These are phyloP conservation scores for Solanum clarkiae DNA, from an alignment of 257 asterid species.

Conservation along the genomic window DNA sequence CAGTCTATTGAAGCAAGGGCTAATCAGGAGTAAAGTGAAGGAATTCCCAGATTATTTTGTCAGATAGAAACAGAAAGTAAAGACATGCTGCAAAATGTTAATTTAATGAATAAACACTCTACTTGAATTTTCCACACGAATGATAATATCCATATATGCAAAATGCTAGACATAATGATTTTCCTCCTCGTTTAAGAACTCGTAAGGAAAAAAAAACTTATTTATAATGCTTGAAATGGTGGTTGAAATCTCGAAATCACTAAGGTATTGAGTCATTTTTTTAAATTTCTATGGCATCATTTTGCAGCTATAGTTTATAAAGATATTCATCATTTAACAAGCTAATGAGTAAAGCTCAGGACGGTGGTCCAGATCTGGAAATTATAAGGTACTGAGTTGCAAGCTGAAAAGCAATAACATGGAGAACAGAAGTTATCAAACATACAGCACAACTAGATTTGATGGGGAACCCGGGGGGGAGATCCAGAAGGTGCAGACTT, in stretches of 20 bases:
- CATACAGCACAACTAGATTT: background rate
- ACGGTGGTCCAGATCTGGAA: background rate
- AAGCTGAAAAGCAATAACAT: background rate
- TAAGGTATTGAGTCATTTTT: background rate
- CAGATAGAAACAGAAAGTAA: background rate
- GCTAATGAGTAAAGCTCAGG: background rate
- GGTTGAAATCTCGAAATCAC: background rate
- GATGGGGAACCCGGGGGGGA: background rate
- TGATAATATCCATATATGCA: background rate
- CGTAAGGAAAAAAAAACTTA: background rate
- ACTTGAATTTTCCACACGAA: background rate
- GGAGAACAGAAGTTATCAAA: background rate
- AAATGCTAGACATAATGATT: background rate
- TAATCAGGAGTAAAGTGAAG: background rate
- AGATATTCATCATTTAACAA: background rate
- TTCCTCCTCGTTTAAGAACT: background rate
- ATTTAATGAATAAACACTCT: background rate
- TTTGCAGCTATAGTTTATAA: background rate
- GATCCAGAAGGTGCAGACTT: slow-evolving; percentile 21
- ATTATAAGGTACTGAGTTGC: background rate
- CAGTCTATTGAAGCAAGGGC: background rate
- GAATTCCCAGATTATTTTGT: background rate
- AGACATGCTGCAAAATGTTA: background rate
- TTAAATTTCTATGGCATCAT: background rate
- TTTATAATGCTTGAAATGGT: background rate